phyloP scores from a whole-genome alignment of 495 filamentous ascomycete genomes.

The Neurospora sp. region DNA sequence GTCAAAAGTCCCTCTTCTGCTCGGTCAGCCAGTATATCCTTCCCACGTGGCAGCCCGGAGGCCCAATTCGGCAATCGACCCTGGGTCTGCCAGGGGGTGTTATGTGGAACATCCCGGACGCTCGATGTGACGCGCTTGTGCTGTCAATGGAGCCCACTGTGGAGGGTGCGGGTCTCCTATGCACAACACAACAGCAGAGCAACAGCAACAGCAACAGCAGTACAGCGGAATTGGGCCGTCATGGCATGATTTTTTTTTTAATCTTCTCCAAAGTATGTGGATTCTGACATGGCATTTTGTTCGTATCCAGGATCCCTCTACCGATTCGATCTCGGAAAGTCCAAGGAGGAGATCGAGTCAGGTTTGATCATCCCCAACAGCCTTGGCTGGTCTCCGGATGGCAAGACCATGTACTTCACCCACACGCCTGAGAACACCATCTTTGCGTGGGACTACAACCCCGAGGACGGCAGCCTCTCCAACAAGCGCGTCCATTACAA shows the following conservation, averaged over 20 bases:
- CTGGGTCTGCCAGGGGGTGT: not conserved
- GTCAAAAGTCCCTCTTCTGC: not conserved
- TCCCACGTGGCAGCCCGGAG: conserved; percentile 14
- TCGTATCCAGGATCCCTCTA: conserved; percentile 26
- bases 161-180: not conserved
- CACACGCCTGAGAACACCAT: conserved; percentile 67
- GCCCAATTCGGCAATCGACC: not conserved
- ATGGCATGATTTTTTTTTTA: not conserved
- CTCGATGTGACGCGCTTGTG: not conserved
- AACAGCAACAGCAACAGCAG: not conserved
- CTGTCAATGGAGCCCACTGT: not conserved
- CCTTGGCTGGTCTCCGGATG: conserved; percentile 60
- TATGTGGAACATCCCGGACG: not conserved
- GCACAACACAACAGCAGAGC: not conserved
- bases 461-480: conserved; percentile 47
- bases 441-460: conserved; percentile 64
- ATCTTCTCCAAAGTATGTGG: not conserved
- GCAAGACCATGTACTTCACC: conserved; percentile 74
- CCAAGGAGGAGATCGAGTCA: conserved; percentile 2
- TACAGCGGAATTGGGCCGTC: not conserved
- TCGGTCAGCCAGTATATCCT: conserved; percentile 1
- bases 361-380: conserved; percentile 75
- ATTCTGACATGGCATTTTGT: not conserved
- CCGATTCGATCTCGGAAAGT: conserved; percentile 22
- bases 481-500: conserved; percentile 61